Evolutionary conservation across 345 rosid genomes (phyloP).

Genomic region (Combretum micranthum): DNA sequence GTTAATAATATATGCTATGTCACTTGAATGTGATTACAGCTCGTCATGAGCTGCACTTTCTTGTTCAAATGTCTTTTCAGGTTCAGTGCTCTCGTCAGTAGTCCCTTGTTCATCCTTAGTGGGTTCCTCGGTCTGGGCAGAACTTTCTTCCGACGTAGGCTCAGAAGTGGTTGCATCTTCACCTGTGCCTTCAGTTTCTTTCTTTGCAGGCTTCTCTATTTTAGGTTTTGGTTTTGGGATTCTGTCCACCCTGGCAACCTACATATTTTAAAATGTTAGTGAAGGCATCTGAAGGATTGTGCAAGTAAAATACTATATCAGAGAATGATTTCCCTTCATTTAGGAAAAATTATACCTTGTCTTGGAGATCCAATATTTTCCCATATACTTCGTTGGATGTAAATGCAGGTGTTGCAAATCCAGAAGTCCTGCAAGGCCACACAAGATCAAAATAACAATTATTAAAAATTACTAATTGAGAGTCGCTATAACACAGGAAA

Average conservation of each 20-base stretch:
- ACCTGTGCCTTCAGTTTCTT: slow-evolving; percentile 35
- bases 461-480: not conserved
- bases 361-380: slow-evolving; percentile 59
- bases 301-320: not conserved
- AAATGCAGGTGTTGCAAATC: slow-evolving; percentile 51
- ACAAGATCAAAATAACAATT: not conserved
- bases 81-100: not conserved
- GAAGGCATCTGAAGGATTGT: not conserved
- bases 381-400: slow-evolving; percentile 71
- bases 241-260: slow-evolving; percentile 56
- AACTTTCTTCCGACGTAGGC: slow-evolving; percentile 25
- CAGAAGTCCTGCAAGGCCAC: slow-evolving; percentile 40
- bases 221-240: slow-evolving; percentile 95
- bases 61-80: slow-evolving; percentile 1
- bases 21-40: not conserved
- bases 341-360: slow-evolving; percentile 49
- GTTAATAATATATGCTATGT: too few relatives aligned
- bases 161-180: slow-evolving; percentile 23
- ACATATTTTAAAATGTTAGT: not conserved
- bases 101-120: slow-evolving; percentile 10
- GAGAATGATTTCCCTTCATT: not conserved
- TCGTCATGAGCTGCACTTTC: slow-evolving; percentile 8
- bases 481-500: not conserved
- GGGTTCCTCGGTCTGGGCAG: slow-evolving; percentile 17
- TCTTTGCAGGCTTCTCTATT: slow-evolving; percentile 62